Conservation (phyloP, 2,329 filamentous ascomycete species). For the Alternaria alternata region DNA sequence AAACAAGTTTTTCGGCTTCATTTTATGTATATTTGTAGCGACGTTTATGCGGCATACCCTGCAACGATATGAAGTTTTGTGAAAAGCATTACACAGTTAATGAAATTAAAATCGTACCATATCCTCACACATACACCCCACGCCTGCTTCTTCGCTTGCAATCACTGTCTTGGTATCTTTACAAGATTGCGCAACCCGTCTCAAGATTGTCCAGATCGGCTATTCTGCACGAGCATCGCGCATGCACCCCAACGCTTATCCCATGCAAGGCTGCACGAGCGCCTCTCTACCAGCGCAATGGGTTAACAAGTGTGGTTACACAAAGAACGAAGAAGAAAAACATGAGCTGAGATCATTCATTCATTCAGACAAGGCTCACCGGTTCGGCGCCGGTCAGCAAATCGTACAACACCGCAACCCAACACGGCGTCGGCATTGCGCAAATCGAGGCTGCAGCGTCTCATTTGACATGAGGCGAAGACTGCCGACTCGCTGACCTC, state of each 20-base stretch:
- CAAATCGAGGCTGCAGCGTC: neutral
- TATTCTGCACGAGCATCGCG: conserved; percentile 6
- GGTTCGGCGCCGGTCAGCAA: neutral
- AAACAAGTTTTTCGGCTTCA: conserved; percentile 5
- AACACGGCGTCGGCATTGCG: neutral
- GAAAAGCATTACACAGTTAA: conserved; percentile 1
- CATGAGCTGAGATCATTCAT: neutral
- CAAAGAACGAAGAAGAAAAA: neutral
- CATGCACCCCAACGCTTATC: conserved; percentile 3
- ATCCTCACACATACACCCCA: neutral
- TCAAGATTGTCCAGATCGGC: neutral
- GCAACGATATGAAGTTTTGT: conserved; percentile 1
- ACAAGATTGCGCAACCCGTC: neutral
- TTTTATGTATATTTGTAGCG: conserved; percentile 16
- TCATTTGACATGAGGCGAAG: neutral
- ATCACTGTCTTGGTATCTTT: neutral
- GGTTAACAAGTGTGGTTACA: conserved; percentile 2
- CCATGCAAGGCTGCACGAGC: conserved; percentile 10
- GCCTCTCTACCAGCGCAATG: neutral
- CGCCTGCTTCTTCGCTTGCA: neutral
- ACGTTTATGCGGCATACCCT: conserved; percentile 8
- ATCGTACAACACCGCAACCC: neutral
- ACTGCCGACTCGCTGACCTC: neutral
- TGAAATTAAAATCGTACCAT: conserved; percentile 3
- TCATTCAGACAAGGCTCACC: neutral